These are phyloP conservation scores for Diversispora epigaea DNA, from an alignment of 192 early-diverging fungal genomes.

Conservation along the genomic window DNA sequence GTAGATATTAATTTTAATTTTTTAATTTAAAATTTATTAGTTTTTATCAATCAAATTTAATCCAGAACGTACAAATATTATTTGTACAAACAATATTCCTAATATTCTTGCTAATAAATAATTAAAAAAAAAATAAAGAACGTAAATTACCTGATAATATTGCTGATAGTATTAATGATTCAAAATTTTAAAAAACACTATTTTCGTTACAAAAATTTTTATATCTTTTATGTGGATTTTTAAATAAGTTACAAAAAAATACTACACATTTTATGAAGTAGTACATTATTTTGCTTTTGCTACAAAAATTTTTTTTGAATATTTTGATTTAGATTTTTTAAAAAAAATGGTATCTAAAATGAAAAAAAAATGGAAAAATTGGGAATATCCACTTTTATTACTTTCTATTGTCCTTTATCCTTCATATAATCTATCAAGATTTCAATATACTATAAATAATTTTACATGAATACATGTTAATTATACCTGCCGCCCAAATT, in stretches of 20 bases:
- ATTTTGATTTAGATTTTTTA: background rate
- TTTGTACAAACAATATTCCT: too few species aligned
- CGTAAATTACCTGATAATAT: slow-evolving; percentile 6
- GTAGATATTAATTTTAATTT: too few species aligned
- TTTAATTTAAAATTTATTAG: too few species aligned
- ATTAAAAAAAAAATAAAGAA: slow-evolving; percentile 5
- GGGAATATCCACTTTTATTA: background rate
- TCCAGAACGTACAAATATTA: too few species aligned
- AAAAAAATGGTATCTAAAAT: slow-evolving; percentile 16
- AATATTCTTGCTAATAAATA: too few species aligned
- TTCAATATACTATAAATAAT: background rate
- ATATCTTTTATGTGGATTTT: slow-evolving; percentile 1
- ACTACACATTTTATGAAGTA: slow-evolving; percentile 7
- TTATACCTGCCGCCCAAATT: too few species aligned
- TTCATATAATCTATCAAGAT: background rate
- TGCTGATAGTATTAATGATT: slow-evolving; percentile 8
- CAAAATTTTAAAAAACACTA: background rate
- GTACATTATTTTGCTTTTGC: slow-evolving; percentile 3
- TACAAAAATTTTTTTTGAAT: background rate
- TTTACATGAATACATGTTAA: background rate
- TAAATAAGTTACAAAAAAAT: slow-evolving; percentile 15
- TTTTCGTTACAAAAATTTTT: slow-evolving; percentile 17
- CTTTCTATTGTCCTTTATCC: slow-evolving; percentile 5
- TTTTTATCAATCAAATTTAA: too few species aligned
- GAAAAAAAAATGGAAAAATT: background rate